Evolutionary conservation across 257 asterid species (phyloP), one percentile per base, ranked within the genome.

Genomic region (Gynochthodes officinalis): DNA sequence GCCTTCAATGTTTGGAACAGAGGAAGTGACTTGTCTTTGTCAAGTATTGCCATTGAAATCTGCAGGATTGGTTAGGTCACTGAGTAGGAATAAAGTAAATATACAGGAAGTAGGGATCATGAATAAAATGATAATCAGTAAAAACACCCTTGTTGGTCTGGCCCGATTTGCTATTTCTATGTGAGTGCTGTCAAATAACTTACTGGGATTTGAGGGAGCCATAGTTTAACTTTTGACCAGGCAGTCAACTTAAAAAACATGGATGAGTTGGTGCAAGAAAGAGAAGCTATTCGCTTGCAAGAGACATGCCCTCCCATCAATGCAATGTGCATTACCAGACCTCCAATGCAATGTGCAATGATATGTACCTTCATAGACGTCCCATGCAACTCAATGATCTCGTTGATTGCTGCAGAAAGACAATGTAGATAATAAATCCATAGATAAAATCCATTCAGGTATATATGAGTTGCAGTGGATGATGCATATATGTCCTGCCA

Each of bases 151-250:
- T n/a, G n/a, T n/a, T n/a, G n/a, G n/a, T n/a, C n/a, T n/a, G n/a
- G n/a, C n/a, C n/a, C n/a, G n/a, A n/a, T n/a, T n/a, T n/a, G n/a
- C n/a, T n/a, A n/a, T n/a, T n/a, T n/a, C n/a, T n/a, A n/a, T n/a
- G n/a, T n/a, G n/a, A n/a, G n/a, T n/a, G n/a, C n/a, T n/a, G n/a
- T n/a, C n/a, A n/a, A n/a, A n/a, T n/a, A 28, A 61, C 85, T 87
- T 80, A 85, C 90, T 12, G 87, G 88, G 49, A 82, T 37, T 48
- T 85, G 88, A 30, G 88, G 90, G 28, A 85, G 90, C 92, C 88
- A 78, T 84, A 87, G 79, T 76, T 87, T 87, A 82, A 82, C 28
- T 12, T 10, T 72, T 6, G 90, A 83, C 33, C 78, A 83, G 32
- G 81, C 39, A 5, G 84, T 85, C 75, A 87, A 74, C 61, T 85